Evolutionary conservation across 352 stramenopile genomes (phyloP).

Genomic region (Globisporangium spiculum): DNA sequence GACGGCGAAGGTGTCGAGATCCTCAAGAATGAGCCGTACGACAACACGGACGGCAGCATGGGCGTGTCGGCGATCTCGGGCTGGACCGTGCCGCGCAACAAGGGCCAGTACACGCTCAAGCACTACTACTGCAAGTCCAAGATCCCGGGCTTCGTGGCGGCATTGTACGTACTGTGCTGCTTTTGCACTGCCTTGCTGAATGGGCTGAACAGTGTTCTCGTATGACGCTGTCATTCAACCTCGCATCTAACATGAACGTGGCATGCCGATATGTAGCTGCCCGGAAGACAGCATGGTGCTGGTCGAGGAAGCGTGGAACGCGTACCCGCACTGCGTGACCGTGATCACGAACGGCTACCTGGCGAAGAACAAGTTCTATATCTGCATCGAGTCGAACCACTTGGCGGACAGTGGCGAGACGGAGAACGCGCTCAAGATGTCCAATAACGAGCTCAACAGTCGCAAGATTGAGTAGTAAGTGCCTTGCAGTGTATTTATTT

Average conservation of each 20-base stretch:
- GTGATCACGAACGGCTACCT: conserved; percentile 85
- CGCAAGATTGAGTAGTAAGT: conserved; percentile 77
- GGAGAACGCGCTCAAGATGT: conserved; percentile 71
- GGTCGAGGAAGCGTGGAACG: conserved; percentile 85
- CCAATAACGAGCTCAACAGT: conserved; percentile 64
- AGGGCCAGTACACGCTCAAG: conserved; percentile 87
- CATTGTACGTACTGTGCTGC: conserved; percentile 47
- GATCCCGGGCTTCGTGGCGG: conserved; percentile 76
- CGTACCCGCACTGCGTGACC: conserved; percentile 85
- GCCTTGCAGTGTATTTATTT: neutral
- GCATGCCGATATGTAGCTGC: conserved; percentile 31
- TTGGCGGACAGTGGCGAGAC: conserved; percentile 51
- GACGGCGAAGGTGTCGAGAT: conserved; percentile 86
- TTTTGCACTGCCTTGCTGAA: neutral
- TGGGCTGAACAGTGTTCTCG: neutral
- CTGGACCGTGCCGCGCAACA: conserved; percentile 70
- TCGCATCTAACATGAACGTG: neutral
- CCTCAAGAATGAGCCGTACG: conserved; percentile 76
- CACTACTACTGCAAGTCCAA: conserved; percentile 88
- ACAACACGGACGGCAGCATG: conserved; percentile 81
- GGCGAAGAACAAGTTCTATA: conserved; percentile 87
- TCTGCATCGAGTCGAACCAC: conserved; percentile 81
- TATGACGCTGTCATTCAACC: neutral
- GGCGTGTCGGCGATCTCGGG: conserved; percentile 71
- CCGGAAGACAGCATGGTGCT: conserved; percentile 85